Percentiles rank a stretch among this genome's conserved stretches.
Evolutionary conservation across 495 filamentous ascomycete genomes (phyloP).

Genomic region (Aspergillus haitiensis): DNA sequence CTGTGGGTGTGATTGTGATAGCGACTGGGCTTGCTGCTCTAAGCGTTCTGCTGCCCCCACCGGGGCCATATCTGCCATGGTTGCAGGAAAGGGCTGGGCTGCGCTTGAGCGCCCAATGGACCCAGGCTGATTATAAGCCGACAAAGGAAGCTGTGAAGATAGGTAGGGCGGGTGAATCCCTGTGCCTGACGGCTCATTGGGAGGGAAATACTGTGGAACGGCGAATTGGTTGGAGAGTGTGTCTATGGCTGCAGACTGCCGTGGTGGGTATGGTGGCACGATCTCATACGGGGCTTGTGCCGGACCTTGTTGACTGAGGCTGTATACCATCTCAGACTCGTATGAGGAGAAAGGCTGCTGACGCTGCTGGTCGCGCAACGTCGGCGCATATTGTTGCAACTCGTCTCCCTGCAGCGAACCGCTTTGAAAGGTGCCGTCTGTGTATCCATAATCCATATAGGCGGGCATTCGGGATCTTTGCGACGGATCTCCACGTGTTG

Average conservation of each 20-base stretch:
- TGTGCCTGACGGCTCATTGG: conserved; percentile 65
- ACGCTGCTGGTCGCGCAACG: conserved; percentile 37
- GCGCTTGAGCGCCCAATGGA: conserved; percentile 50
- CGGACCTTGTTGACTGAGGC: conserved; percentile 66
- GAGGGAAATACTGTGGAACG: conserved; percentile 74
- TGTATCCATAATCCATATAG: conserved; percentile 48
- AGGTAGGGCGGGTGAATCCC: conserved; percentile 58
- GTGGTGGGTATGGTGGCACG: conserved; percentile 72
- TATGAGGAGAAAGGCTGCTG: conserved; percentile 52
- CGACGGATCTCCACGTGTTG: conserved; percentile 42
- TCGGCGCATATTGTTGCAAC: conserved; percentile 48
- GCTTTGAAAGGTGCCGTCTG: conserved; percentile 40
- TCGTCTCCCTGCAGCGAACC: conserved; percentile 45
- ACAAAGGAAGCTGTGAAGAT: conserved; percentile 50
- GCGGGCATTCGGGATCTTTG: conserved; percentile 38
- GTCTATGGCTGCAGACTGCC: conserved; percentile 79
- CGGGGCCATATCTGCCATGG: conserved; percentile 55
- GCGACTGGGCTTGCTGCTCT: conserved; percentile 38
- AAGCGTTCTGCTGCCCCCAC: conserved; percentile 38
- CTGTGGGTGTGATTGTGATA: conserved; percentile 44
- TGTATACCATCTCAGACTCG: conserved; percentile 73
- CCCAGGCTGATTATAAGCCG: conserved; percentile 57
- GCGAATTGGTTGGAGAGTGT: conserved; percentile 70
- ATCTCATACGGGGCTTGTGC: conserved; percentile 72
- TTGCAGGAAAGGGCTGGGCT: conserved; percentile 53